Evolutionary conservation across 805 yeast genomes (phyloP).

Genomic region (Candida cerambycidarum): DNA sequence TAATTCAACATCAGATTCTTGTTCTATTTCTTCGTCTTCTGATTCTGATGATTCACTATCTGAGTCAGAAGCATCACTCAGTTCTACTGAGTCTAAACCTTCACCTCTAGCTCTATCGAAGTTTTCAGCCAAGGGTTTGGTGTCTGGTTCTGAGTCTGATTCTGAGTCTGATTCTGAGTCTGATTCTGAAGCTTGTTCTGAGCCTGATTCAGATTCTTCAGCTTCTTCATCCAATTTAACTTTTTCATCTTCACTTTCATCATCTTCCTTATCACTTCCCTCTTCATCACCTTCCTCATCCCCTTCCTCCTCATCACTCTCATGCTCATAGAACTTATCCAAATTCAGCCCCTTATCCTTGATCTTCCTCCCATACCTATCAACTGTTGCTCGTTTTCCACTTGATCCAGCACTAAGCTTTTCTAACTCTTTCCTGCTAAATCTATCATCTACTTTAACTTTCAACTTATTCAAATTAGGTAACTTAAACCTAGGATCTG

Average conservation of each 20-base stretch:
- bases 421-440: slow-evolving; percentile 61
- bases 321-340: slow-evolving; percentile 59
- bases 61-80: slow-evolving; percentile 18
- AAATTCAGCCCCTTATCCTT: slow-evolving; percentile 50
- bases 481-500: slow-evolving; percentile 83
- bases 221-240: slow-evolving; percentile 29
- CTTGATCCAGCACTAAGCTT: slow-evolving; percentile 42
- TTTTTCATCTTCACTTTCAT: slow-evolving; percentile 24
- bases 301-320: slow-evolving; percentile 22
- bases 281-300: slow-evolving; percentile 21
- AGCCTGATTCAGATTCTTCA: slow-evolving; percentile 14
- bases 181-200: slow-evolving; percentile 12
- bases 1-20: slow-evolving; percentile 54
- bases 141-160: not conserved
- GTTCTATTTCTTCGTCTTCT: slow-evolving; percentile 42
- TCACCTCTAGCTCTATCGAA: slow-evolving; percentile 71
- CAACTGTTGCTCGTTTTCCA: slow-evolving; percentile 68
- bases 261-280: slow-evolving; percentile 18
- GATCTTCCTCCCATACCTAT: slow-evolving; percentile 82
- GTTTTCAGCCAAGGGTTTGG: not conserved
- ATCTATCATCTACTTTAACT: slow-evolving; percentile 83
- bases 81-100: slow-evolving; percentile 29
- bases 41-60: slow-evolving; percentile 43
- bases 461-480: slow-evolving; percentile 70
- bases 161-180: slow-evolving; percentile 1